Evolutionary conservation across 2,329 filamentous ascomycete genomes (phyloP), one percentile per base, ranked within the genome.

Genomic region (Penicillium sp.): DNA sequence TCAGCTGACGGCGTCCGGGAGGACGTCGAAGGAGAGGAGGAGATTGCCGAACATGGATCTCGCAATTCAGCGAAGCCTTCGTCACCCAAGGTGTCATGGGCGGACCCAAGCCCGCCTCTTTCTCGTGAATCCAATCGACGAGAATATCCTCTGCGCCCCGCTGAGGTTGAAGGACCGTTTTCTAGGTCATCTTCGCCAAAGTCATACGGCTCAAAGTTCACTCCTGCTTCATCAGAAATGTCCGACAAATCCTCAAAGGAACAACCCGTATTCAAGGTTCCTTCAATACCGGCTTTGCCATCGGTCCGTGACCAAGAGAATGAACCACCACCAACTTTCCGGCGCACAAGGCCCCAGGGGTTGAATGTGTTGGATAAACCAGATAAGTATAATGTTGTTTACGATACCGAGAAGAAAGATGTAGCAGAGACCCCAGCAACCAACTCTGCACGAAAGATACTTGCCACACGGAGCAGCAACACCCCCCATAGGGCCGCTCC

Each of bases 221-320:
- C 72, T 29, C 74, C 76, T 20, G 79, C 76, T 67, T 65, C 77
- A 74, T 76, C 70, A 37, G 67, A 72, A 43, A 46, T 69, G 59
- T 75, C 73, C 14, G 73, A 75, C 11, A 73, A 69, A 57, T 71
- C 75, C 9, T 77, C 74, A 34, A 73, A 72, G 52, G 73, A 76
- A 48, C 78, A 81, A 50, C 81, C 82, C n/a, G 78, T 81, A 7
- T 87, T 85, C 69, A 85, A 80, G 63, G 72, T 85, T 14, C 83
- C 84, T 44, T 78, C 79, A 13, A 75, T 82, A 35, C 81, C 83
- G 18, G 74, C 82, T 49, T 70, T 89, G 45, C 85, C 87, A 18
- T 83, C 87, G 1, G 76, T 77, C 4, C 82, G 88, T 59, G 90
- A 96, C 65, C 91, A 96, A 70, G 92, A 97, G 72, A 97, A 97